Percentiles rank a stretch among this genome's conserved stretches.
Conservation (phyloP, 306 rosid genomes). For the Lupinus albus region DNA sequence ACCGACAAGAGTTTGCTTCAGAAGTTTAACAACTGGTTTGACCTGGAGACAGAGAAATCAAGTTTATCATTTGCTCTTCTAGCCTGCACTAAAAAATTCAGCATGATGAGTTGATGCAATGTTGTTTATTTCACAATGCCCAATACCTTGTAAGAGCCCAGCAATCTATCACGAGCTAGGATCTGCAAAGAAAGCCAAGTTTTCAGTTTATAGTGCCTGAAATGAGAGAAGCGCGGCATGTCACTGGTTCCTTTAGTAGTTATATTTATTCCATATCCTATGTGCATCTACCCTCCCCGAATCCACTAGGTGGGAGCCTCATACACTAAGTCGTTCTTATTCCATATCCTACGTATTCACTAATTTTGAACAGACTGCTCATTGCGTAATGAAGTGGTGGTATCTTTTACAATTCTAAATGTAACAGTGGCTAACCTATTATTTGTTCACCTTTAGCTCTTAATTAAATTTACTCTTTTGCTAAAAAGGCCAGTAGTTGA, state of each 20-base stretch:
- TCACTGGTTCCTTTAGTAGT: slow-evolving; percentile 10
- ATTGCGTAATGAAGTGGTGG: slow-evolving; percentile 5
- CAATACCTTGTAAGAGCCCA: slow-evolving; percentile 97
- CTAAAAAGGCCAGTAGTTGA: slow-evolving; percentile 23
- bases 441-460: not conserved
- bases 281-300: no score
- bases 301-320: no score
- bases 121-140: slow-evolving; percentile 1
- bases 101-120: slow-evolving; percentile 30
- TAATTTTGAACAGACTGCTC: slow-evolving; percentile 8
- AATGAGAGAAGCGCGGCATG: slow-evolving; percentile 28
- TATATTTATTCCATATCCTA: slow-evolving; percentile 12
- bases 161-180: slow-evolving; percentile 92
- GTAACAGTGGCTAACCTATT: slow-evolving; percentile 5
- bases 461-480: slow-evolving; percentile 7
- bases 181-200: slow-evolving; percentile 54
- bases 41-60: slow-evolving; percentile 60
- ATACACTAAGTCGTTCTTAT: slow-evolving; percentile 21
- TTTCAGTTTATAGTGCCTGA: slow-evolving; percentile 41
- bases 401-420: slow-evolving; percentile 23
- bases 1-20: slow-evolving; percentile 92
- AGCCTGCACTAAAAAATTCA: slow-evolving; percentile 22
- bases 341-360: not conserved
- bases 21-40: slow-evolving; percentile 86
- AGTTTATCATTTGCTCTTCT: slow-evolving; percentile 31